Evolutionary conservation across 2,329 filamentous ascomycete species (phyloP).

Genomic region (Microsporum canis): DNA sequence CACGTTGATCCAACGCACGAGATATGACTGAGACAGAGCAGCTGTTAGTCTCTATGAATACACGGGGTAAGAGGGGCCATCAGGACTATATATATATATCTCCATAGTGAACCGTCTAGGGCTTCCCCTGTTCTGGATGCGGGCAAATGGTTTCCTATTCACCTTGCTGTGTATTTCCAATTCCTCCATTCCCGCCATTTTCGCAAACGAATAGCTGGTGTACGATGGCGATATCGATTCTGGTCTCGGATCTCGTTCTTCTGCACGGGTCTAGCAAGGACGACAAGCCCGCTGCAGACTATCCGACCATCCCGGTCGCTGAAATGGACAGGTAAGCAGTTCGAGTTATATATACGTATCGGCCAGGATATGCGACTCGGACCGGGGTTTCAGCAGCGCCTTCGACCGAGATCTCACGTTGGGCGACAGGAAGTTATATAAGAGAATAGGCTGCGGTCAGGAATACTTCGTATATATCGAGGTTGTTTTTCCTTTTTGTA

Average conservation of each 20-base stretch:
- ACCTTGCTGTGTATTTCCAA: constrained; percentile 97
- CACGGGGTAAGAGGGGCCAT: not conserved
- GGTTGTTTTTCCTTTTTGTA: not conserved
- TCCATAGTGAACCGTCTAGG: not conserved
- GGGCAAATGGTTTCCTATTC: constrained; percentile 16
- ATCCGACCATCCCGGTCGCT: not conserved
- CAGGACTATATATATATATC: not conserved
- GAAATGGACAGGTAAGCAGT: constrained; percentile 1
- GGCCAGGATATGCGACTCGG: not conserved
- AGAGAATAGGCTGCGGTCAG: too few relatives aligned
- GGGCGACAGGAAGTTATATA: too few relatives aligned
- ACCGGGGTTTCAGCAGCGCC: not conserved
- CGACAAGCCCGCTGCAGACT: not conserved
- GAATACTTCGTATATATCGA: too few relatives aligned
- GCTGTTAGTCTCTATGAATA: not conserved
- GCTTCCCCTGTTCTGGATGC: constrained; percentile 17
- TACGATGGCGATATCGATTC: not conserved
- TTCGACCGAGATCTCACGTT: not conserved
- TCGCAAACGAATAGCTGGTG: not conserved
- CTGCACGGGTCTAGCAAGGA: not conserved
- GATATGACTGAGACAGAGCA: constrained; percentile 61
- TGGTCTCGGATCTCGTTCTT: not conserved
- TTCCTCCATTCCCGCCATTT: constrained; percentile 90
- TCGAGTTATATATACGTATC: not conserved
- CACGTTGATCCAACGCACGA: constrained; percentile 93